Evolutionary conservation across 2,329 filamentous ascomycete genomes (phyloP), one percentile per base, ranked within the genome.

Genomic region (Pseudophaeomoniella oleicola): DNA sequence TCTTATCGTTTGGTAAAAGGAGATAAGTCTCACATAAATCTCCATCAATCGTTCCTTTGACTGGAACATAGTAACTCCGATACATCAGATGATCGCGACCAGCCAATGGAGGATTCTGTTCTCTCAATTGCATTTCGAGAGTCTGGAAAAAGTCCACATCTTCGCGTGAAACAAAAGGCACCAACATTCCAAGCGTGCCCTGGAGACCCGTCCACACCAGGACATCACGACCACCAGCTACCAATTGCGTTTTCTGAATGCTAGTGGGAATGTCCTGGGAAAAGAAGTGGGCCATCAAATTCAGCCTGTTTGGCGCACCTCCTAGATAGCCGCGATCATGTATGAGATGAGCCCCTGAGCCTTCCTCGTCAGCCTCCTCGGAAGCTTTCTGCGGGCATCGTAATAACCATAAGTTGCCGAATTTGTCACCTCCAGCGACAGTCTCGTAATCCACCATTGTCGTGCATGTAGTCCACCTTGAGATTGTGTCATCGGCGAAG

Each of bases 361-460:
- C 84, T 42, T 93, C 84, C 56, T 94, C 90, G 50, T 98, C 90
- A 0, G 86, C 81, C 54, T 92, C 84, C 45, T 86, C 79, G 27
- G 84, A 93, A 5, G 80, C 78, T 55, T 93, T 90, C 41, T 78
- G 67, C 0, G 88, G 86, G 50, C 83, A 90, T 34, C 90, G 81
- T 18, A 98, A 69, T 32, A 98, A 73, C 78, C 86, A 98, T 12
- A 98, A 61, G 50, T 98, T 98, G 42, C 90, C 92, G 46, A 98
- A 99, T 54, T 94, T 96, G 63, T 99, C 90, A 22, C 88, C 88
- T 22, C 88, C 90, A 2, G 86, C 87, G 16, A 83, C 77, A 1
- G 90, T 93, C 55, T 98, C 90, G 57, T 98, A 99, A 59, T 99
- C 90, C 2, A 96, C 78, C 85, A 98, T 94, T 2, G 86, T 73